phyloP scores from a whole-genome alignment of 352 stramenopile species.

The Pythium phragmiticola region DNA sequence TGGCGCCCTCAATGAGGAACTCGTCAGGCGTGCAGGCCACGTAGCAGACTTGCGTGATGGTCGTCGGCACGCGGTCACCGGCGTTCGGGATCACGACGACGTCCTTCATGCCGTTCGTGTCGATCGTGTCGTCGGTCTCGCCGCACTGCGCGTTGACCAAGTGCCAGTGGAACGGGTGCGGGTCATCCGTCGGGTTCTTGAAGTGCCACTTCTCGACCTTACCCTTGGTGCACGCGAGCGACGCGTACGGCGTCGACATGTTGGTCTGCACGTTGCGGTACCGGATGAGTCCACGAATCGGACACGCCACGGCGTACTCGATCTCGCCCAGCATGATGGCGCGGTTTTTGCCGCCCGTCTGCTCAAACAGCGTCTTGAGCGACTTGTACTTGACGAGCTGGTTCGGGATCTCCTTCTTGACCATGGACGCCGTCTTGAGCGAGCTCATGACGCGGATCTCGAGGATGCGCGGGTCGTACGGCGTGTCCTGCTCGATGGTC shows the following conservation, averaged over 20 bases:
- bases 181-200: slow-evolving; percentile 74
- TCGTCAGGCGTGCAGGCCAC: slow-evolving; percentile 71
- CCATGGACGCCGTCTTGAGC: slow-evolving; percentile 42
- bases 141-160: slow-evolving; percentile 74
- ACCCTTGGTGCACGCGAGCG: slow-evolving; percentile 59
- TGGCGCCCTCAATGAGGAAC: slow-evolving; percentile 55
- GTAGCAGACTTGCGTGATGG: slow-evolving; percentile 72
- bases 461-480: slow-evolving; percentile 51
- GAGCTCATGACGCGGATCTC: slow-evolving; percentile 42
- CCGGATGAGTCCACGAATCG: slow-evolving; percentile 44
- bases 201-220: slow-evolving; percentile 81
- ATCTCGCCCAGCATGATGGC: slow-evolving; percentile 57
- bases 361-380: slow-evolving; percentile 52
- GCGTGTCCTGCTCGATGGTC: slow-evolving; percentile 40
- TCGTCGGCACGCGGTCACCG: slow-evolving; percentile 33
- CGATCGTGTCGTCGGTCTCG: slow-evolving; percentile 50
- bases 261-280: slow-evolving; percentile 59
- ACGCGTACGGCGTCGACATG: slow-evolving; percentile 44
- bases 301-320: slow-evolving; percentile 42
- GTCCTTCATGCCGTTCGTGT: slow-evolving; percentile 73
- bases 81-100: slow-evolving; percentile 75
- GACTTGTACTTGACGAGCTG: slow-evolving; percentile 49
- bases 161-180: slow-evolving; percentile 79
- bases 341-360: slow-evolving; percentile 52
- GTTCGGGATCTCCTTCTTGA: slow-evolving; percentile 34